Evolutionary conservation across 805 yeast species (phyloP).

Genomic region (Schwanniomyces yamadae): DNA sequence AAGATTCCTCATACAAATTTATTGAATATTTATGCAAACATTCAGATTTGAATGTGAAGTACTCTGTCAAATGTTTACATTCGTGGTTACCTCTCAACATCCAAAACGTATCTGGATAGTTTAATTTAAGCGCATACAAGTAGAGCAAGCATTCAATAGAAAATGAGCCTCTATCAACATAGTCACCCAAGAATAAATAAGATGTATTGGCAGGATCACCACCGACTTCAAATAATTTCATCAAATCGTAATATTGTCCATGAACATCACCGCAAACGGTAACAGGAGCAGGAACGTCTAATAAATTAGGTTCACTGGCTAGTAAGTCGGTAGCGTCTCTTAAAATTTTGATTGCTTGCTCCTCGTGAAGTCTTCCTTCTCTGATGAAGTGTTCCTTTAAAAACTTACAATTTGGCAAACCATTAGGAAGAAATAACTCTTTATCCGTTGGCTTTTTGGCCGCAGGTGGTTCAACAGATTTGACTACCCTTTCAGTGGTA

Average conservation of each 20-base stretch:
- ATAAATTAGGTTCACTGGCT: conserved; percentile 70
- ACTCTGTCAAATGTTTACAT: conserved; percentile 87
- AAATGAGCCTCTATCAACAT: conserved; percentile 91
- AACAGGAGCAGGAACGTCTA: conserved; percentile 85
- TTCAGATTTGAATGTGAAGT: conserved; percentile 89
- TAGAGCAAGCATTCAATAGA: conserved; percentile 80
- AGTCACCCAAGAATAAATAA: conserved; percentile 87
- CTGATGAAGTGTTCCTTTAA: conserved; percentile 68
- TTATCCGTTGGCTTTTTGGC: conserved; percentile 61
- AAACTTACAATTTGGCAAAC: conserved; percentile 71
- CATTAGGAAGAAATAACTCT: conserved; percentile 60
- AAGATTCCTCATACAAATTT: conserved; percentile 66
- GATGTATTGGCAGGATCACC: conserved; percentile 80
- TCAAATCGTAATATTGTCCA: conserved; percentile 88
- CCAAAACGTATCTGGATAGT: conserved; percentile 71
- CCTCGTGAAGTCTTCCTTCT: conserved; percentile 77
- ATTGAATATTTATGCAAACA: conserved; percentile 79
- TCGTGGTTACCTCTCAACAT: conserved; percentile 94
- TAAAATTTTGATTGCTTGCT: conserved; percentile 69
- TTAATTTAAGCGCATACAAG: conserved; percentile 75
- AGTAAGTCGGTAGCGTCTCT: conserved; percentile 62
- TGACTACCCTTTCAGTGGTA: conserved; percentile 59
- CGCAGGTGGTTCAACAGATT: conserved; percentile 65
- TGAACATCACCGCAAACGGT: conserved; percentile 98
- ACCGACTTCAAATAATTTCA: conserved; percentile 90